Evolutionary conservation across 352 stramenopile genomes (phyloP), one percentile per base, ranked within the genome.

Genomic region (Phytophthora sp.): DNA sequence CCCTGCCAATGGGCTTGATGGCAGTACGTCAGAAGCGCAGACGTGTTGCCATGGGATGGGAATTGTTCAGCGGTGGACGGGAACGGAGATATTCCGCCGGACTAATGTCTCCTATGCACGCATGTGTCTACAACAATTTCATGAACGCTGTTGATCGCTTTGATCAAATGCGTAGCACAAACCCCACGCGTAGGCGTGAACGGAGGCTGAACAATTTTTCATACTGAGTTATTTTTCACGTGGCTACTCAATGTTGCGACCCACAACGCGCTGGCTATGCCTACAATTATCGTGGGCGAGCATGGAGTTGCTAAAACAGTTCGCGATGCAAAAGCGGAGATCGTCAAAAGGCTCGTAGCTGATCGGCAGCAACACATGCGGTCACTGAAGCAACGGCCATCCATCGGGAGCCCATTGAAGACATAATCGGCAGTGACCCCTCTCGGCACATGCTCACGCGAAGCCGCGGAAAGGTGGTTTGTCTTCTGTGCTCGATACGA

Each of bases 121-220:
- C 41, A 3, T 23, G 15, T 13, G 21, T 23, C 2, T 57, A 57
- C 33, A 57, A 57, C 8, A 47, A 15, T 20, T 11, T 57, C 9
- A 57, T 57, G 33, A 47, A 47, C 18, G 33, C 33, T 0, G 35
- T 57, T 26, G 50, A 57, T 21, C 24, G 31, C 15, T 57, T 57
- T 29, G 52, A 59, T 11, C 52, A 41, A 24, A 6, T 59, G 7
- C 8, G 35, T 4, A 49, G 26, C 9, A 59, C 23, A 2, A 49
- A 58, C 16, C 51, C 51, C 1, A 58, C 15, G 1, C 23, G 23
- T 1, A 21, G 35, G 2, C 23, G 36, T 1, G 51, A 39, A 20
- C 6, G 8, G 2, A 15, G 35, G 2, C 15, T 58, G 51, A 50
- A 23, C 23, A 23, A n/a, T n/a, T n/a, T n/a, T n/a, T n/a, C n/a